A percentile compares a stretch with the other conserved stretches of the same genome.
Evolutionary conservation across 805 yeast genomes (phyloP).

Genomic region (Grigorovia jiainica): DNA sequence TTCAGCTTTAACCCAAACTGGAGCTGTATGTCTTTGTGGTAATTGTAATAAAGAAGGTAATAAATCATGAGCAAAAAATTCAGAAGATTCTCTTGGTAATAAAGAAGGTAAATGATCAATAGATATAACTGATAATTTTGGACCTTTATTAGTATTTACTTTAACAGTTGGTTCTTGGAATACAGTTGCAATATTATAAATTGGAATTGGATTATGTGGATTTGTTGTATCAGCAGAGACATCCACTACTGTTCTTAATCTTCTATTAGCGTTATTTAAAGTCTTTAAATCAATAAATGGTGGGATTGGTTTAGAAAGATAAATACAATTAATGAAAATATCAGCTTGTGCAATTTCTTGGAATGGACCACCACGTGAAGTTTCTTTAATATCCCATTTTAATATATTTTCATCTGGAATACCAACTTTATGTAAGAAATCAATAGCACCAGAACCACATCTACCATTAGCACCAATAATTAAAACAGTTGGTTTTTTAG

Average conservation of each 20-base stretch:
- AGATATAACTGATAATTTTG: slow-evolving; percentile 82
- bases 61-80: slow-evolving; percentile 77
- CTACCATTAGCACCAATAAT: slow-evolving; percentile 97
- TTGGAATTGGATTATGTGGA: slow-evolving; percentile 96
- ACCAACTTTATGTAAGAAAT: slow-evolving; percentile 72
- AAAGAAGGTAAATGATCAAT: slow-evolving; percentile 95
- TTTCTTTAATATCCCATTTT: slow-evolving; percentile 97
- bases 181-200: slow-evolving; percentile 80
- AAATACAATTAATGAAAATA: slow-evolving; percentile 92
- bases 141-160: slow-evolving; percentile 72
- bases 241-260: slow-evolving; percentile 85
- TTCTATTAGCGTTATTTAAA: slow-evolving; percentile 61
- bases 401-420: slow-evolving; percentile 73
- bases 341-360: slow-evolving; percentile 79
- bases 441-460: slow-evolving; percentile 97
- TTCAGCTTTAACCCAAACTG: slow-evolving; percentile 90
- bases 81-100: slow-evolving; percentile 96
- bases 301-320: slow-evolving; percentile 84
- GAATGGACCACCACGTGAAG: slow-evolving; percentile 96
- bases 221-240: slow-evolving; percentile 98
- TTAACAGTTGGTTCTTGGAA: slow-evolving; percentile 84
- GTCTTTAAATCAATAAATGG: slow-evolving; percentile 72
- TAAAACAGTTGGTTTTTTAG: slow-evolving; percentile 65
- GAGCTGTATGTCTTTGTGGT: slow-evolving; percentile 71
- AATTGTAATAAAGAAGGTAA: slow-evolving; percentile 81